Evolutionary conservation across 2,329 filamentous ascomycete species (phyloP).

Genomic region (Claviceps purpurea): DNA sequence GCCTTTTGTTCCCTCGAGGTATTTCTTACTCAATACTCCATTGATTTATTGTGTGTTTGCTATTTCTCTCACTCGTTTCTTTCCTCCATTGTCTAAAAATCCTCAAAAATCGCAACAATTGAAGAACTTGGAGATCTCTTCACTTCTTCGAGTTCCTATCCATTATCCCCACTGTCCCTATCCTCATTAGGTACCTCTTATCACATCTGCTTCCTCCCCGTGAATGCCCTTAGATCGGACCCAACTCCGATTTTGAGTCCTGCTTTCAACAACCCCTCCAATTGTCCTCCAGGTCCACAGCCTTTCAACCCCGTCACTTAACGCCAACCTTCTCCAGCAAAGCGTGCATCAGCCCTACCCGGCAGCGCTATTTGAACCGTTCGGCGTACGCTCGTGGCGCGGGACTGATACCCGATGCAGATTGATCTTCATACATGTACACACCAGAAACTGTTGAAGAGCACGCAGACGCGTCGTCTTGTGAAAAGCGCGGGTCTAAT

Average conservation of each 20-base stretch:
- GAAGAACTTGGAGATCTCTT: conserved; percentile 13
- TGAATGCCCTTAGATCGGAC: too few relatives aligned
- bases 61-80: too few relatives aligned
- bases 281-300: too few relatives aligned
- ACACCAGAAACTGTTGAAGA: conserved; percentile 34
- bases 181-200: too few relatives aligned
- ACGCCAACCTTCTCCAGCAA: conserved; percentile 35
- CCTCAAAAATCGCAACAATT: neutral
- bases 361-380: conserved; percentile 39
- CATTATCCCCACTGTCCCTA: conserved; percentile 36
- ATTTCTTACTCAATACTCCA: too few relatives aligned
- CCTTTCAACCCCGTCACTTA: conserved; percentile 29
- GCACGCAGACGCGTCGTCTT: conserved; percentile 32
- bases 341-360: conserved; percentile 47
- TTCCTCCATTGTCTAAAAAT: neutral
- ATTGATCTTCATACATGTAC: conserved; percentile 36
- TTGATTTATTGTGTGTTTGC: too few relatives aligned
- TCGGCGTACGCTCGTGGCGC: conserved; percentile 44
- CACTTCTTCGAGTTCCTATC: conserved; percentile 51
- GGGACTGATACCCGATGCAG: conserved; percentile 31
- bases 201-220: too few relatives aligned
- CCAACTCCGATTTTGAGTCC: too few relatives aligned
- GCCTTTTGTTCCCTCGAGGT: too few relatives aligned
- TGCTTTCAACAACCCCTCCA: too few relatives aligned
- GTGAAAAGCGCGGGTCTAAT: conserved; percentile 14